Base-by-base conservation (phyloP, 352 stramenopile genomes). In the Globisporangium spiculum region DNA sequence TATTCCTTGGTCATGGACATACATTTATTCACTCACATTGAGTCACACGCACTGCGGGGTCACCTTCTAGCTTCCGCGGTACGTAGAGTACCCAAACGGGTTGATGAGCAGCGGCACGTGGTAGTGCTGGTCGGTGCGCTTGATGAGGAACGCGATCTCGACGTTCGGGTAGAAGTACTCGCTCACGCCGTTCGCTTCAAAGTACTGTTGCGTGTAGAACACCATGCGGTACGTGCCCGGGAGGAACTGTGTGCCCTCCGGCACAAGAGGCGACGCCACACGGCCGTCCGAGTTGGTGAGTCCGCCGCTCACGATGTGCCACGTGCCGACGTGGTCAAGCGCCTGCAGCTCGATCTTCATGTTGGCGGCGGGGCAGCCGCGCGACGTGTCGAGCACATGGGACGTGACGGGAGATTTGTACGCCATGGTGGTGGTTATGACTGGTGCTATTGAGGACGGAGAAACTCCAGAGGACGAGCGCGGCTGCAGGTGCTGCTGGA, bases 31-130 rank as follows among this genome's bases (percentile, higher is more conserved):
- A 61, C 55, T 30, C 27, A 41, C 16, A n/a, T 1, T 26, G 14
- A 24, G 30, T 36, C 27, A 1, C 20, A 32, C 18, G 14, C 27
- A 9, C 12, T 22, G 36, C 26, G 8, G 12, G 36, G n/a, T 54
- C 26, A 4, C 8, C 20, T 38, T 38, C 76, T 81, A 97, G 66
- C 86, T 95, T 16, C 90, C 91, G 63, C 91, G 85, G 74, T 97
- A 97, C 14, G 91, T 97, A 38, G 84, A 95, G 75, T 92, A 97
- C 1, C 90, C 90, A 60, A 95, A 97, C 12, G 91, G 91, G 65
- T 90, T 96, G 69, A 97, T 81, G 24, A 97, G 84, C 62, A 97
- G 77, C 59, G 91, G 91, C 60, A 97, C 87, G 71, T 97, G 91
- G 71, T 92, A 97, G 69, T 97, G 91, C 70, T 93, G 77, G 3